Evolutionary conservation across 495 filamentous ascomycete species (phyloP), one percentile per base, ranked within the genome.

Genomic region (Aspergillus saccharolyticus): DNA sequence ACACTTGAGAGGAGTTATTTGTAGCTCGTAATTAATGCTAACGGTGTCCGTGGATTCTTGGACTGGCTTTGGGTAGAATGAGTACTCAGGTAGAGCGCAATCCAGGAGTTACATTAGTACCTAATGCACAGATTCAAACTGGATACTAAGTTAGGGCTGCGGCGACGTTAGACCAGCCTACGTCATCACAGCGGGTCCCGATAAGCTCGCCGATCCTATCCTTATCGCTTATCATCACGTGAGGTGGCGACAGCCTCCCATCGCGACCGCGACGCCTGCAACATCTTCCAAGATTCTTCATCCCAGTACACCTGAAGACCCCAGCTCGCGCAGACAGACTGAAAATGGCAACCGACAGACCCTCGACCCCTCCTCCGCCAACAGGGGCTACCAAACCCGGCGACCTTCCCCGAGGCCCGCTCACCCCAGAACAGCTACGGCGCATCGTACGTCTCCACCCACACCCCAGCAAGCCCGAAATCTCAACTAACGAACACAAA

Each of bases 371-470:
- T 54, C 82, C 86, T 33, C 67, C 63, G 12, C 70, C 72, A 56
- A 16, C 72, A 24, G 65, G 70, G 47, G 66, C 68, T 39, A 57
- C 63, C 30, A 63, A 69, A 9, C 61, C 74, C 9, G 79, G 76
- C 9, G 67, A 76, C 50, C 66, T 74, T 30, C 68, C 75, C 4
- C 71, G 72, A 54, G 75, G 79, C 12, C 83, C 86, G 42, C 76
- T 86, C 22, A 95, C 90, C 0, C 89, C 89, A 15, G 88, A 91
- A 59, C 83, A 88, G 61, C 81, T 86, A 42, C 81, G 87, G 56
- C 78, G 80, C 63, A 88, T 89, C 52, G 87, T 89, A 76, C 65
- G 76, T 73, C 49, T 33, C 4, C 28, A 18, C 20, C n/a, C 20
- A 30, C 43, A 39, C 7, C 17, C 22, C 7, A 12, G 19, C 6